phyloP scores from a whole-genome alignment of 2,329 filamentous ascomycete species.

The Lecanicillium sp. region DNA sequence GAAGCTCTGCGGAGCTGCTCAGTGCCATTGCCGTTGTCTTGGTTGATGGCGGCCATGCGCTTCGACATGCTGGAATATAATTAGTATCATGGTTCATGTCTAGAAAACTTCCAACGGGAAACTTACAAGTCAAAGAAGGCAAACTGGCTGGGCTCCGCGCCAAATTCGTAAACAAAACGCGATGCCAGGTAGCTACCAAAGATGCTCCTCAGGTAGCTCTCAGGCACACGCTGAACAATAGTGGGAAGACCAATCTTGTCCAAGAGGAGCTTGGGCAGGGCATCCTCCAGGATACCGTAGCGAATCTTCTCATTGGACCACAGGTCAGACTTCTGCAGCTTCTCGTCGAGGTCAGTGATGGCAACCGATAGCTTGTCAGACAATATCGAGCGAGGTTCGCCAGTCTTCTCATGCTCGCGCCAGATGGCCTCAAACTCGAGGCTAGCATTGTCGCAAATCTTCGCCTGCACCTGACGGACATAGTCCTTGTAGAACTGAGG shows the following conservation, averaged over 20 bases:
- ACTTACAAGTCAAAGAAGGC: constrained; percentile 97
- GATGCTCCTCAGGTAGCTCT: constrained; percentile 86
- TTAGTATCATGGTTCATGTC: no score
- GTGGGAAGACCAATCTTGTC: constrained; percentile 87
- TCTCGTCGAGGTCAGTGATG: constrained; percentile 94
- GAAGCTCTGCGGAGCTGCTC: constrained; percentile 20
- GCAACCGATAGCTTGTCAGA: constrained; percentile 85
- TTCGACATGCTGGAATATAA: constrained; percentile 66
- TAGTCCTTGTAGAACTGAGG: constrained; percentile 92
- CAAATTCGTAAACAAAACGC: constrained; percentile 93
- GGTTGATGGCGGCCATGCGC: constrained; percentile 43
- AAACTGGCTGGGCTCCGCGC: constrained; percentile 88
- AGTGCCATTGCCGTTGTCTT: constrained; percentile 13
- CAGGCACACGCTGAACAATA: constrained; percentile 79
- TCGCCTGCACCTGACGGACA: constrained; percentile 82
- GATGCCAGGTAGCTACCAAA: constrained; percentile 94
- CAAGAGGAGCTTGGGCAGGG: constrained; percentile 74
- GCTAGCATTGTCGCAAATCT: constrained; percentile 82
- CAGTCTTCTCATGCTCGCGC: constrained; percentile 82
- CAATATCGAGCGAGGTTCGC: constrained; percentile 71
- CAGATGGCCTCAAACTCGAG: constrained; percentile 98
- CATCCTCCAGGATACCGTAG: constrained; percentile 70
- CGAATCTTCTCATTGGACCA: constrained; percentile 80
- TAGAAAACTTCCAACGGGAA: no score
- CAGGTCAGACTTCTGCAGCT: constrained; percentile 85